Percentiles rank a stretch among this genome's conserved stretches.
phyloP scores from a whole-genome alignment of 495 filamentous ascomycete species.

The Margaritispora aquatica region DNA sequence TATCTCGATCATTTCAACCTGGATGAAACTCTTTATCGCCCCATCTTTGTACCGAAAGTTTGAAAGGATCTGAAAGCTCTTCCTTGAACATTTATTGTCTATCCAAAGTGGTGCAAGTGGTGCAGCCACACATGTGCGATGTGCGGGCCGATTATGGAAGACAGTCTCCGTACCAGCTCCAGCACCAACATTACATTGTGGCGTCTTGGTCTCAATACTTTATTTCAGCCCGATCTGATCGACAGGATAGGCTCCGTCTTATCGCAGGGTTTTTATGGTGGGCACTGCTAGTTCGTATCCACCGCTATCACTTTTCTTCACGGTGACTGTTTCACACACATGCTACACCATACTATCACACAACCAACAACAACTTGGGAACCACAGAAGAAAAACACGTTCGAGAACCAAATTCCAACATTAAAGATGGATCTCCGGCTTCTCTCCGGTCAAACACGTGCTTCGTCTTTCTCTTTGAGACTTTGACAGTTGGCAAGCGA shows the following conservation, averaged over 20 bases:
- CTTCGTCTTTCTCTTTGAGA: no score
- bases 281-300: not conserved
- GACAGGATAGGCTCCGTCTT: constrained; percentile 1
- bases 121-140: not conserved
- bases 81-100: not conserved
- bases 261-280: constrained; percentile 4
- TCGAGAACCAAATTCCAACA: not conserved
- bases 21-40: not conserved
- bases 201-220: not conserved
- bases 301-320: not conserved
- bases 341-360: not conserved
- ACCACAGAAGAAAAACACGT: not conserved
- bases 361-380: no score
- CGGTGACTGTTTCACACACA: not conserved
- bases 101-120: no score
- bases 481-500: not conserved
- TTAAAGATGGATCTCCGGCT: no score
- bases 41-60: not conserved
- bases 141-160: constrained; percentile 4
- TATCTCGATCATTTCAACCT: not conserved
- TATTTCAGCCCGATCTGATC: constrained; percentile 5
- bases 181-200: constrained; percentile 1
- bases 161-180: no score
- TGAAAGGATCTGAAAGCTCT: not conserved
- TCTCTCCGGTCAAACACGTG: no score